Conservation (phyloP, 495 filamentous ascomycete species). For the Saxophila tyrrhenica region DNA sequence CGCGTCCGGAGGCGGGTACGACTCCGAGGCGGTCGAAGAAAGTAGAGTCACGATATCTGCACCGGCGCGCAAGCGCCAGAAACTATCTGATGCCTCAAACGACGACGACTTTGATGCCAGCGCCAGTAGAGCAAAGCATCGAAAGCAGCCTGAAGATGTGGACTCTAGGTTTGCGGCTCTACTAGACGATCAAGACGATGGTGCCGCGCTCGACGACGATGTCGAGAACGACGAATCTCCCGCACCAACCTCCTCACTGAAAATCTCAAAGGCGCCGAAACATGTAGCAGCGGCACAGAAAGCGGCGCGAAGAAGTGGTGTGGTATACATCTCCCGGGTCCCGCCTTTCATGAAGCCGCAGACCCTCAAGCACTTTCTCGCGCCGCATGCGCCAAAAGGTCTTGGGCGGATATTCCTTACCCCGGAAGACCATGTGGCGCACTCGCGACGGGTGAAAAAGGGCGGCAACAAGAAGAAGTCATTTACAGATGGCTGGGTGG, state of each 20-base stretch:
- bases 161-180: neutral
- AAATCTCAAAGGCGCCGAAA: slow-evolving; percentile 35
- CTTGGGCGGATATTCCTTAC: slow-evolving; percentile 81
- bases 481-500: slow-evolving; percentile 90
- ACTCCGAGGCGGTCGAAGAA: slow-evolving; percentile 56
- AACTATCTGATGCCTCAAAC: slow-evolving; percentile 37
- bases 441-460: slow-evolving; percentile 45
- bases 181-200: neutral
- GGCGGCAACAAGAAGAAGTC: slow-evolving; percentile 83
- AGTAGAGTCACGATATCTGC: slow-evolving; percentile 40
- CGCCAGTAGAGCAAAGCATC: slow-evolving; percentile 15
- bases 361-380: slow-evolving; percentile 65
- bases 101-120: slow-evolving; percentile 28
- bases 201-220: neutral
- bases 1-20: slow-evolving; percentile 48
- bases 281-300: slow-evolving; percentile 47
- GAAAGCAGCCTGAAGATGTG: slow-evolving; percentile 2
- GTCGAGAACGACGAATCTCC: slow-evolving; percentile 3
- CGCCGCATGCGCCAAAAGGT: slow-evolving; percentile 51
- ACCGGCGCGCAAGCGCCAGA: slow-evolving; percentile 56
- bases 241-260: neutral
- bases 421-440: slow-evolving; percentile 58
- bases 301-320: slow-evolving; percentile 55
- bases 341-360: slow-evolving; percentile 91
- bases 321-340: slow-evolving; percentile 80